These are phyloP conservation scores for Plantago coronopus DNA, from an alignment of 305 asterid genomes.

Conservation along the genomic window DNA sequence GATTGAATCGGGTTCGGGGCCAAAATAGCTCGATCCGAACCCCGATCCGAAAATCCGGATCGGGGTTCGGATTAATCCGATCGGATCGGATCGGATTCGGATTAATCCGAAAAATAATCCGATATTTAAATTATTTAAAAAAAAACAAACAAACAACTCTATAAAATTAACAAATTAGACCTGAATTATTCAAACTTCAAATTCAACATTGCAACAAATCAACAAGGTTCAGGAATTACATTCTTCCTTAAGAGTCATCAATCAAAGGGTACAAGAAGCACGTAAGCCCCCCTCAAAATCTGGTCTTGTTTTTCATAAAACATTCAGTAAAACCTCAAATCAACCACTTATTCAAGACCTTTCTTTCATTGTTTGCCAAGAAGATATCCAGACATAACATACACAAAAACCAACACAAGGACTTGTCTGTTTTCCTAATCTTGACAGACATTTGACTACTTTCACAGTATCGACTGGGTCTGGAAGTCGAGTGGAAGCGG, in stretches of 20 bases:
- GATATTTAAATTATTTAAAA: too few species aligned
- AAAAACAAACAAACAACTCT: too few species aligned
- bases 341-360: not conserved
- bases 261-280: constrained; percentile 1
- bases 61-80: too few species aligned
- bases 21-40: too few species aligned
- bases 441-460: not conserved
- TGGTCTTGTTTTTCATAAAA: not conserved
- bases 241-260: constrained; percentile 3
- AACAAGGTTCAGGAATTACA: constrained; percentile 6
- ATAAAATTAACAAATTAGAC: too few species aligned
- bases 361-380: not conserved
- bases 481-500: too few species aligned
- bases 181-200: too few species aligned
- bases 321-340: constrained; percentile 4
- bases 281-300: constrained; percentile 6
- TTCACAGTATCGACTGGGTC: too few species aligned
- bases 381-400: constrained; percentile 12
- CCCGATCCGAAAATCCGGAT: too few species aligned
- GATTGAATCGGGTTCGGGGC: too few species aligned
- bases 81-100: too few species aligned
- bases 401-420: constrained; percentile 12
- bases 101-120: too few species aligned
- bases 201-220: not conserved
- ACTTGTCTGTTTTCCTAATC: constrained; percentile 14